These are phyloP conservation scores for Annulohypoxylon bovei DNA, from an alignment of 495 filamentous ascomycete genomes.

Conservation along the genomic window DNA sequence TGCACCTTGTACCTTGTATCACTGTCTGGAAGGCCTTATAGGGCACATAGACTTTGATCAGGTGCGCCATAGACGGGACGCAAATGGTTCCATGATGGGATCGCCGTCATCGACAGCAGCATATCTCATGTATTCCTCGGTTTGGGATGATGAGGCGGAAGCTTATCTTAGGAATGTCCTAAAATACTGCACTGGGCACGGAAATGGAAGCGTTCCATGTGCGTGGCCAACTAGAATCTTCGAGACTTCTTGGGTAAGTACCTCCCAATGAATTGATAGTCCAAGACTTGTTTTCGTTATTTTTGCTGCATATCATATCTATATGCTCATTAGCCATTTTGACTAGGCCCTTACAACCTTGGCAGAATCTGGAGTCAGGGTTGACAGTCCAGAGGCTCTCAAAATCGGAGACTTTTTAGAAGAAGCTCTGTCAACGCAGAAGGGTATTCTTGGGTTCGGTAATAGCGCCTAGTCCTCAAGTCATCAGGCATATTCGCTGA, in stretches of 20 bases:
- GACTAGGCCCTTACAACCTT: not conserved
- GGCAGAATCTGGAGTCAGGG: not conserved
- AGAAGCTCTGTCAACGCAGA: not conserved
- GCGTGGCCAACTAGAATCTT: slow-evolving; percentile 51
- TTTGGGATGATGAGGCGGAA: slow-evolving; percentile 47
- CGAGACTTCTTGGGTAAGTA: slow-evolving; percentile 50
- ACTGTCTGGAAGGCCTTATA: not conserved
- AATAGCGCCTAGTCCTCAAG: slow-evolving; percentile 38
- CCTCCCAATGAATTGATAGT: no score
- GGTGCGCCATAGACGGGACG: not conserved
- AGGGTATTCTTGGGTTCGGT: slow-evolving; percentile 27
- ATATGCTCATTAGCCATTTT: no score
- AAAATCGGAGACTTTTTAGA: not conserved
- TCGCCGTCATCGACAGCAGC: not conserved
- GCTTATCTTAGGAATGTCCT: slow-evolving; percentile 40
- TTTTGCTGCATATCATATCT: no score
- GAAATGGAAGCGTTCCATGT: slow-evolving; percentile 42
- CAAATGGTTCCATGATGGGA: not conserved
- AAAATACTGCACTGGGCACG: slow-evolving; percentile 13
- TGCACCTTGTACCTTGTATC: not conserved
- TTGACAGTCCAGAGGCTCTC: not conserved
- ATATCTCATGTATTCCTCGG: not conserved
- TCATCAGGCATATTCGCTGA: no score
- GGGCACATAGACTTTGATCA: not conserved
- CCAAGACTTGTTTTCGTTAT: no score